A percentile compares a stretch with the other conserved stretches of the same genome.
These are phyloP conservation scores for Vanrija pseudolonga DNA, from an alignment of 1,284 basidiomycete species.

Conservation along the genomic window DNA sequence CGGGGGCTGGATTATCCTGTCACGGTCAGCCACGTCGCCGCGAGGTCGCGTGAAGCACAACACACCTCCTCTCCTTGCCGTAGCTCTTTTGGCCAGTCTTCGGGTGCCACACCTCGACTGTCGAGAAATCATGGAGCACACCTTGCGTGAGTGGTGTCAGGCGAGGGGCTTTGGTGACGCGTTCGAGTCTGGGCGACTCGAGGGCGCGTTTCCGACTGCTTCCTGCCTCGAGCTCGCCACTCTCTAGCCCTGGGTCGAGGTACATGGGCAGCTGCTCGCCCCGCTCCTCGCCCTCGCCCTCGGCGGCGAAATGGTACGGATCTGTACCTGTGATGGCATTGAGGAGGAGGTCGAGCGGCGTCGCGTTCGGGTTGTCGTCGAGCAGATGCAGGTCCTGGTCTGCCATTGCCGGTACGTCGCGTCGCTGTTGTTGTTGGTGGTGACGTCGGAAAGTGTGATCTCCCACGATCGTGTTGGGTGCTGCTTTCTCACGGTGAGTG, in stretches of 20 bases:
- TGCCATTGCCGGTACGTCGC: too few species aligned
- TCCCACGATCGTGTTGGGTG: slow-evolving; percentile 8
- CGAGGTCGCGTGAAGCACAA: background rate
- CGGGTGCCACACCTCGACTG: slow-evolving; percentile 42
- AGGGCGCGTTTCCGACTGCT: background rate
- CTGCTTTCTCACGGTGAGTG: slow-evolving; percentile 18
- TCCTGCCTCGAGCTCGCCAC: background rate
- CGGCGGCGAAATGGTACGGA: slow-evolving; percentile 2
- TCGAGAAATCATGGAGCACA: slow-evolving; percentile 11
- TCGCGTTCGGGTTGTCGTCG: slow-evolving; percentile 15
- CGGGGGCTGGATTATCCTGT: slow-evolving; percentile 39
- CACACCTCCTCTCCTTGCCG: slow-evolving; percentile 41
- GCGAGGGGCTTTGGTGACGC: too few species aligned
- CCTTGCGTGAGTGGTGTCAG: background rate
- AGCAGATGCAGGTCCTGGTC: slow-evolving; percentile 6
- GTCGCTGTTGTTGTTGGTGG: slow-evolving; percentile 10
- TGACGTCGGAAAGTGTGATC: slow-evolving; percentile 11
- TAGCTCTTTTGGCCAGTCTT: slow-evolving; percentile 45
- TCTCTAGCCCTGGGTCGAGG: too few species aligned
- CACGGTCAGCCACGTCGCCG: slow-evolving; percentile 7
- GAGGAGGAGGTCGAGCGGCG: slow-evolving; percentile 41
- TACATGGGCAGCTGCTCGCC: background rate
- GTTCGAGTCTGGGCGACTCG: too few species aligned
- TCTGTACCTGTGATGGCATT: slow-evolving; percentile 38
- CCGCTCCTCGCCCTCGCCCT: background rate